Evolutionary conservation across 768 basidiomycete genomes (phyloP).

Genomic region (Lentinula detonsa): DNA sequence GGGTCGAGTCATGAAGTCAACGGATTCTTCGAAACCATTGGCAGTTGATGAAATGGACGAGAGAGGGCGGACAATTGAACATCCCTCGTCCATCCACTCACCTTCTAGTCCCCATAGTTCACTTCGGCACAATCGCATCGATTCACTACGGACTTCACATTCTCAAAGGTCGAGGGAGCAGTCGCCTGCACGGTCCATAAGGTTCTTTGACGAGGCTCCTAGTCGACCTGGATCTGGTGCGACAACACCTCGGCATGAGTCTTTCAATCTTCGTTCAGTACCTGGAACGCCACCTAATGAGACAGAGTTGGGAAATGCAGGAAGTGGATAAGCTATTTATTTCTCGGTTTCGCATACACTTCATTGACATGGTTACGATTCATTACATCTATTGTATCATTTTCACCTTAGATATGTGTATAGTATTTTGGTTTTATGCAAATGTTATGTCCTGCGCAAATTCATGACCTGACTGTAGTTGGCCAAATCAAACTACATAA

Average conservation of each 20-base stretch:
- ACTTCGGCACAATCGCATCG: background rate
- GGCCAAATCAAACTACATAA: too few relatives aligned
- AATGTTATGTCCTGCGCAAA: too few relatives aligned
- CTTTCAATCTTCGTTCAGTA: constrained; percentile 1
- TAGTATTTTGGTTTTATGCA: background rate
- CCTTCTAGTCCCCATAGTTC: background rate
- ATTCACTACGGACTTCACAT: background rate
- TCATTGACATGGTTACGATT: background rate
- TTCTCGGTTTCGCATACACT: background rate
- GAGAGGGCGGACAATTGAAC: background rate
- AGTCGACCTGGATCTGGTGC: background rate
- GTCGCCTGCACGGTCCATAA: constrained; percentile 7
- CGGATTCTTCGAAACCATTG: background rate
- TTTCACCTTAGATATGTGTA: background rate
- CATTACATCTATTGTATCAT: background rate
- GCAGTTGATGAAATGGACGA: background rate
- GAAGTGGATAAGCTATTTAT: background rate
- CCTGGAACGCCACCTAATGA: background rate
- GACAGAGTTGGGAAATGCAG: background rate
- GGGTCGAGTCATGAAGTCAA: background rate
- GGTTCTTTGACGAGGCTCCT: constrained; percentile 7
- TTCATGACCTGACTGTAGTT: too few relatives aligned
- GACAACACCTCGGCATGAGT: background rate
- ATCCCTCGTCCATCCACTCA: background rate
- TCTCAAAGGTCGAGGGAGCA: constrained; percentile 6